Base-by-base conservation (phyloP, 2,329 filamentous ascomycete genomes). In the Sarocladium oryzae region DNA sequence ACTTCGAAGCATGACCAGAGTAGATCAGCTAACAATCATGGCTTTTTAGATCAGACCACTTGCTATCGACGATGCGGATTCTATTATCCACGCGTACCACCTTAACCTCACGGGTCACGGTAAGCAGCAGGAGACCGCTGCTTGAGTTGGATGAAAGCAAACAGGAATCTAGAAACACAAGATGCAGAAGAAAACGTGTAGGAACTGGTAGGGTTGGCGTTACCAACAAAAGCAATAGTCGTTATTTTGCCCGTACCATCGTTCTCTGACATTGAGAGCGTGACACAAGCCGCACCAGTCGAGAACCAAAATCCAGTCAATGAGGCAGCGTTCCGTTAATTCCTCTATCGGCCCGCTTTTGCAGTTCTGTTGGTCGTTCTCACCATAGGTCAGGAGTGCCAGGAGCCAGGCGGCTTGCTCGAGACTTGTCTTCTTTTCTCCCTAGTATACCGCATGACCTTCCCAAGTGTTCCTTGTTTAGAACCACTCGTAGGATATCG, bases 21-120 rank as follows among this genome's bases (percentile, higher is more conserved):
- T 23, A 26, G 20, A 43, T 23, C n/a, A 43, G 20, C 38, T 43
- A 43, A 43, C 38, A 43, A 43, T n/a, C 10, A 43, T 23, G 38
- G 8, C 38, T 43, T n/a, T 43, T 26, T 48, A 28, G 23, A 28
- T 49, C 28, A 10, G 46, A 23, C 46, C 46, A 33, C 28, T 49
- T 32, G 46, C 46, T 35, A 49, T 49, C 46, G 46, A 49, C 46
- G 46, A 49, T 32, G 32, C 46, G 46, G 46, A 49, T 23, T 49
- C 46, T 23, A 49, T 49, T 35, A 49, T 49, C 28, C 46, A 35
- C 46, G 24, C 46, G 16, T 49, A 23, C 38, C 38, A 43, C 18
- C 38, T 43, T 43, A 43, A 43, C 38, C 38, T 43, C 38, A 43
- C 18, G 23, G 38, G 38, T 43, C 9, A 43, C n/a, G 38, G 38